Conservation (phyloP, 177 flowering plant genomes). For the Vitis hybrid region DNA sequence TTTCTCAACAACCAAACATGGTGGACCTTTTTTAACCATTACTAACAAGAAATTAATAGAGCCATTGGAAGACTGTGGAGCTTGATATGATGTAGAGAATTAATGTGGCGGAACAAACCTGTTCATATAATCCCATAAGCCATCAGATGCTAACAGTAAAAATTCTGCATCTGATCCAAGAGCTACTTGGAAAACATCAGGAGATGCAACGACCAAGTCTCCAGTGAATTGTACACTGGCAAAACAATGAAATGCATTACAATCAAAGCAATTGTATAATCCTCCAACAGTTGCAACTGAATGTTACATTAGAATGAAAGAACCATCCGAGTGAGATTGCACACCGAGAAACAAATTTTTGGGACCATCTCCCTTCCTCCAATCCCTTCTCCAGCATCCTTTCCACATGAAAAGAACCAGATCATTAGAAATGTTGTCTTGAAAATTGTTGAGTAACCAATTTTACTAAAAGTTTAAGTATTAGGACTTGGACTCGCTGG, state of each 20-base stretch:
- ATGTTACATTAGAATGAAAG: background rate
- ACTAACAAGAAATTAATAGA: no score
- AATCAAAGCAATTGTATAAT: conserved; percentile 9
- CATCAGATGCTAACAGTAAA: conserved; percentile 87
- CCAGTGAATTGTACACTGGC: conserved; percentile 63
- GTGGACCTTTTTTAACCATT: no score
- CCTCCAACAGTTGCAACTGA: background rate
- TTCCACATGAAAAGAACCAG: conserved; percentile 13
- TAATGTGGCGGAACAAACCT: conserved; percentile 43
- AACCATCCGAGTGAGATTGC: background rate
- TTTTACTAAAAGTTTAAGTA: background rate
- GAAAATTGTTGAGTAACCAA: background rate
- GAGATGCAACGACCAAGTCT: conserved; percentile 77
- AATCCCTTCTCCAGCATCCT: conserved; percentile 94
- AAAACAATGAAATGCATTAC: conserved; percentile 7
- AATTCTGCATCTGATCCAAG: conserved; percentile 85
- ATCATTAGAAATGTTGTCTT: background rate
- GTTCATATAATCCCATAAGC: conserved; percentile 95
- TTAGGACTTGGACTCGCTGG: no score
- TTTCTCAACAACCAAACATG: no score
- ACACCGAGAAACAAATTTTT: conserved; percentile 86
- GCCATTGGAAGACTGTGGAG: background rate
- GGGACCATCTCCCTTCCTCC: conserved; percentile 78
- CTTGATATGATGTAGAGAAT: background rate
- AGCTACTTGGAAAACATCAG: conserved; percentile 63